Evolutionary conservation across 1,284 basidiomycete species (phyloP).

Genomic region (Thecaphora frezii): DNA sequence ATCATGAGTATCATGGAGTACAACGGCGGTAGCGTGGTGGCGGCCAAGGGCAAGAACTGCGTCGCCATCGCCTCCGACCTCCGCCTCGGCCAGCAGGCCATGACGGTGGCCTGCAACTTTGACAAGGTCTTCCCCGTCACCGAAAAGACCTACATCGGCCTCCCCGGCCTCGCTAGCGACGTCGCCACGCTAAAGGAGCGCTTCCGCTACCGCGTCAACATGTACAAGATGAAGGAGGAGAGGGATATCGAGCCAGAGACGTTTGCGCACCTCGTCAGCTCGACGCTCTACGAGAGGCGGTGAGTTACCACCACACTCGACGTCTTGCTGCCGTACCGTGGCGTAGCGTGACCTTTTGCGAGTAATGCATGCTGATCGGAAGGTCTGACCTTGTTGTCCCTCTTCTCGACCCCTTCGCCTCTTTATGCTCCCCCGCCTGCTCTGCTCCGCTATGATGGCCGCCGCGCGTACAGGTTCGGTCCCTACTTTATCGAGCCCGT

Average conservation of each 20-base stretch:
- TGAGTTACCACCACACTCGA: constrained; percentile 40
- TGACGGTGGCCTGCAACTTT: constrained; percentile 88
- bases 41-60: constrained; percentile 98
- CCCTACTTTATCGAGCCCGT: constrained; percentile 98
- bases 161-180: constrained; percentile 91
- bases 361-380: no score
- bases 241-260: constrained; percentile 94
- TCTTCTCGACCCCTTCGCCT: background rate
- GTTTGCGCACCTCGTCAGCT: constrained; percentile 92
- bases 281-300: constrained; percentile 93
- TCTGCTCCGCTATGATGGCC: no score
- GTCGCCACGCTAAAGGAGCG: constrained; percentile 76
- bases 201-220: constrained; percentile 83
- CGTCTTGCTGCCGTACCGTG: background rate
- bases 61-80: constrained; percentile 97
- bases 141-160: constrained; percentile 86
- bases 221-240: constrained; percentile 99
- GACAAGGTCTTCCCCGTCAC: constrained; percentile 95
- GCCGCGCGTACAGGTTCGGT: constrained; percentile 70
- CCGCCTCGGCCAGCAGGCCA: constrained; percentile 83
- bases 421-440: background rate
- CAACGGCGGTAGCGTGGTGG: constrained; percentile 95
- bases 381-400: background rate
- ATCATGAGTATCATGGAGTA: constrained; percentile 65
- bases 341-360: no score